Base-by-base conservation (phyloP, 176 grass and related monocot genomes). In the Olyra latifolia region DNA sequence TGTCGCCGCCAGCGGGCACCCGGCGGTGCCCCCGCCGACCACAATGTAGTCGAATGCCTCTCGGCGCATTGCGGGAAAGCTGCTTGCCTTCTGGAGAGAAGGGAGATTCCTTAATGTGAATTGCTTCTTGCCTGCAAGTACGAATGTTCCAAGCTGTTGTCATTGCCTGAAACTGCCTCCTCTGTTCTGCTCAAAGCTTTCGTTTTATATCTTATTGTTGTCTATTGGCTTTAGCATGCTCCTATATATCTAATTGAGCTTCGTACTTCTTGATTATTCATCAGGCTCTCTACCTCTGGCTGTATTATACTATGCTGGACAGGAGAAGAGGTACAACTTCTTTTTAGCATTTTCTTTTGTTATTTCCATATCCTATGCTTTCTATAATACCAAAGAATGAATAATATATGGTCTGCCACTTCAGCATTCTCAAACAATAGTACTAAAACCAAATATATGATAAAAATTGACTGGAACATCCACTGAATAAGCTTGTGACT, bases 1-100 rank as follows among this genome's bases (percentile, higher is more conserved):
- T 60, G 93, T 97, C 24, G 91, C 93, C 6, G 91, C 91, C 63
- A 97, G 82, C 16, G 93, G 90, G 59, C 93, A 93, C 0, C 91
- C 93, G 0, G 88, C 91, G 0, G 91, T 93, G 62, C 93, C 93
- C 13, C 93, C 88, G 7, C 93, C 93, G 6, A 97, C 76, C 20
- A 97, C 68, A 8, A 97, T 97, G 83, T 97, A 97, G 83, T 93
- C 88, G 13, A 84, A 93, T 15, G 65, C 48, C 65, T 47, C 27
- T 5, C 25, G 44, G 44, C 30, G 39, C 20, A 12, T 44, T 10
- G 53, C 16, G 0, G 65, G 17, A 82, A 80, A 97, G 77, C 81
- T 90, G 80, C 91, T 93, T 6, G 88, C 93, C 83, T 87, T 83
- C 74, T 89, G 59, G 17, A 94, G 84, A 10, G 82, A 16, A 25